Conservation (phyloP, 2,329 filamentous ascomycete species). For the Ophiostoma australiae region DNA sequence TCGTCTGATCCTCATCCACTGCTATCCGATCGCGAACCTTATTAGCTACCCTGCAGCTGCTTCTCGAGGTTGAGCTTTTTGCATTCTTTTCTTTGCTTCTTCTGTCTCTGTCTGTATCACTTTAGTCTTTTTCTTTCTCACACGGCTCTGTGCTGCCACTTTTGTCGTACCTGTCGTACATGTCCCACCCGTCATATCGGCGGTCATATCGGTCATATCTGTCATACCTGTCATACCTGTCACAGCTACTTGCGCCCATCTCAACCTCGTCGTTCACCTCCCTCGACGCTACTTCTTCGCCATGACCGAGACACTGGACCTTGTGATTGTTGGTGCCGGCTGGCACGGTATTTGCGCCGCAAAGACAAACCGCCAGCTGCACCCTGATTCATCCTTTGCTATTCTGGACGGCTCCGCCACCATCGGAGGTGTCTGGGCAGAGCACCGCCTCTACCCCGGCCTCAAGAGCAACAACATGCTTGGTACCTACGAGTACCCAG, state of each 20-base stretch:
- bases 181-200: neutral
- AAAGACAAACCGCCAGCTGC: conserved; percentile 55
- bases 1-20: neutral
- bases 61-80: neutral
- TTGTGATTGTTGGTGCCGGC: conserved; percentile 48
- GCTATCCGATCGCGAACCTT: conserved; percentile 3
- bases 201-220: no score
- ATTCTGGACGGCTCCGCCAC: conserved; percentile 55
- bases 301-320: conserved; percentile 39
- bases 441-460: conserved; percentile 61
- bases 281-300: neutral
- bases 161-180: neutral
- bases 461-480: conserved; percentile 70
- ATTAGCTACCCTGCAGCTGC: neutral
- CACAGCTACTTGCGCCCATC: neutral
- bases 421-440: conserved; percentile 66
- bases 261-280: neutral
- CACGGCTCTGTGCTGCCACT: neutral
- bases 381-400: conserved; percentile 52
- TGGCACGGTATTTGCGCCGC: conserved; percentile 52
- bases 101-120: neutral
- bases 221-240: neutral
- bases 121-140: neutral
- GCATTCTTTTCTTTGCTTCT: neutral
- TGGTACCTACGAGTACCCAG: conserved; percentile 67